Evolutionary conservation across 192 early-diverging fungal genomes (phyloP), one percentile per base, ranked within the genome.

Genomic region (Umbelopsis vinacea): DNA sequence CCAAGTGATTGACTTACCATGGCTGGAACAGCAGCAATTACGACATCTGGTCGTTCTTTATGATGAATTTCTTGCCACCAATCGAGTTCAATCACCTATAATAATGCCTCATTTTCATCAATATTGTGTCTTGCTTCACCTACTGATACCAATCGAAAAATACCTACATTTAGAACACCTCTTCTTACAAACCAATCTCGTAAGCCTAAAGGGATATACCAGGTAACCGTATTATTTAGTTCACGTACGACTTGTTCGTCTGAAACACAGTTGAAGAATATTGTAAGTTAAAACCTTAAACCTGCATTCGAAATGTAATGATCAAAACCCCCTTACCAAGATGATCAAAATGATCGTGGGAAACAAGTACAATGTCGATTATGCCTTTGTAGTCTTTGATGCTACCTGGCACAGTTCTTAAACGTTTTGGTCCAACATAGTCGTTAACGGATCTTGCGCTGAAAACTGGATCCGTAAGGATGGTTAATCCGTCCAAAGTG

Each of bases 311-410:
- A 29, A 29, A 29, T 3, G 3, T 29, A 29, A 29, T n/a, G 29
- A 3, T 29, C 29, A 29, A 29, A 29, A 3, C 29, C 29, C 29
- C 3, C 29, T 57, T 74, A 78, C 76, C 76, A 24, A 78, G 54
- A 54, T 88, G 86, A 63, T 88, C 86, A 67, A 83, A 86, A 55
- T 88, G 86, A 67, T 86, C 77, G 68, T 88, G 86, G 4, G 84
- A 86, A 55, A 88, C 79, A 0, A 88, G 60, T 7, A 88, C 84
- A 66, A 88, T 83, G 71, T 88, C 86, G 10, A 88, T 55, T 17
- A 71, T 79, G 14, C 60, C 71, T 23, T 82, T 78, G 63, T 86
- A 74, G 1, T 88, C 82, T 24, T 77, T 50, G 12, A 88, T 54
- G 15, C 60, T 43, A 53, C 86, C 84, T 43, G 86, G 86, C 6